Evolutionary conservation across 164 flowering plant species (phyloP), one percentile per base, ranked within the genome.

Genomic region (Vitis rotundifolia): DNA sequence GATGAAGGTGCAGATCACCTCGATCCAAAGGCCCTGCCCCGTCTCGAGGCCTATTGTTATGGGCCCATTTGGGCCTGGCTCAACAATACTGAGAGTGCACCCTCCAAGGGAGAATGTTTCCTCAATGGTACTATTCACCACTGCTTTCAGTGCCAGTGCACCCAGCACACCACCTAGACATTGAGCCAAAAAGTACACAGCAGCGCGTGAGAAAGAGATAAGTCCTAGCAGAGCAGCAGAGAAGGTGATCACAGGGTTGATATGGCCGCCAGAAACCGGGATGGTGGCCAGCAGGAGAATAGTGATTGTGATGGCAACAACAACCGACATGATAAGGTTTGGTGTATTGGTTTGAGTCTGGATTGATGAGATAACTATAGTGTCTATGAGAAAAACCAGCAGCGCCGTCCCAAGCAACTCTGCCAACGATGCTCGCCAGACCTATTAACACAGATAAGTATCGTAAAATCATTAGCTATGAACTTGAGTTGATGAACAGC

Each of bases 221-320:
- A 75, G 0, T 4, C 83, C 81, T 6, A 44, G 50, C 6, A 81
- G 73, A 18, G 76, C 62, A 9, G 84, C 84, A 1, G 70, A 65
- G 71, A 78, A 75, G 8, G 77, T 67, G 71, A 81, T 69, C 47
- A 78, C 49, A 0, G 78, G 78, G 64, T 47, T 78, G 63, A 78
- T 68, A 49, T 70, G 77, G 37, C 81, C 81, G 0, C 80, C 77
- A 7, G 80, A 70, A 0, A 73, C 9, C 13, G 77, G 80, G 19
- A 68, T 14, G 5, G 68, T 70, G 10, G 49, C 69, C 26, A 73
- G 0, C 18, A 77, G 77, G 58, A 73, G 44, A 37, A 37, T 37
- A 37, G 44, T 2, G 44, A 37, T 37, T 3, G 44, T 37, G 44
- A 37, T 6, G 44, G 7, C 7, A 37, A 22, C 26, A 37, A 37